phyloP scores from a whole-genome alignment of 768 basidiomycete genomes.

The Hebeloma cylindrosporum region DNA sequence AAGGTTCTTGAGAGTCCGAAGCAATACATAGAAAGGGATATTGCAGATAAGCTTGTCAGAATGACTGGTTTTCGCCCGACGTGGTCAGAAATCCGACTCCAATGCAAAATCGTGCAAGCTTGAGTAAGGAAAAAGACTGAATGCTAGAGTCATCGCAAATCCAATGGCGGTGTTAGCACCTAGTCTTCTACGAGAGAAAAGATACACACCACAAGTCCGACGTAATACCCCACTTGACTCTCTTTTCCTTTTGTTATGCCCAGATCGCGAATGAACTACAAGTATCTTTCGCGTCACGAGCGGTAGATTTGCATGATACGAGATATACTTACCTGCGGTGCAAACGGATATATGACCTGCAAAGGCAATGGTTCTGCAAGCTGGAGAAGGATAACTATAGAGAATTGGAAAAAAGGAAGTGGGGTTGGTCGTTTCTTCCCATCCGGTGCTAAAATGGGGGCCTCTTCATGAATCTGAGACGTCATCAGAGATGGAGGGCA shows the following conservation, averaged over 20 bases:
- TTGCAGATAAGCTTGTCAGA: constrained; percentile 60
- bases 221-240: constrained; percentile 72
- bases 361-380: constrained; percentile 76
- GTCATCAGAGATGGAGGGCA: too few relatives aligned
- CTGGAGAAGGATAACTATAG: constrained; percentile 69
- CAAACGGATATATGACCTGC: constrained; percentile 76
- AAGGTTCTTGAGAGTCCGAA: constrained; percentile 74
- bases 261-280: constrained; percentile 61
- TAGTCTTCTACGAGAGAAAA: not conserved
- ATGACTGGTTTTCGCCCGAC: constrained; percentile 78
- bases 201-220: constrained; percentile 62
- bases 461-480: constrained; percentile 53
- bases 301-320: not conserved
- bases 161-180: not conserved
- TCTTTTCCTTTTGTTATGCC: constrained; percentile 72
- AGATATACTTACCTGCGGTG: constrained; percentile 56
- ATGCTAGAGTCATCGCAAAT: constrained; percentile 44
- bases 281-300: not conserved
- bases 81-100: constrained; percentile 71
- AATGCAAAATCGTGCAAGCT: constrained; percentile 70
- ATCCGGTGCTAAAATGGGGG: constrained; percentile 48
- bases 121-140: constrained; percentile 77
- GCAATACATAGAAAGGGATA: constrained; percentile 68
- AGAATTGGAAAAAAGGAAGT: constrained; percentile 69
- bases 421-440: constrained; percentile 47